Percentiles rank a stretch among this genome's conserved stretches.
phyloP scores from a whole-genome alignment of 2,329 filamentous ascomycete genomes.

The Coniochaeta sp. region DNA sequence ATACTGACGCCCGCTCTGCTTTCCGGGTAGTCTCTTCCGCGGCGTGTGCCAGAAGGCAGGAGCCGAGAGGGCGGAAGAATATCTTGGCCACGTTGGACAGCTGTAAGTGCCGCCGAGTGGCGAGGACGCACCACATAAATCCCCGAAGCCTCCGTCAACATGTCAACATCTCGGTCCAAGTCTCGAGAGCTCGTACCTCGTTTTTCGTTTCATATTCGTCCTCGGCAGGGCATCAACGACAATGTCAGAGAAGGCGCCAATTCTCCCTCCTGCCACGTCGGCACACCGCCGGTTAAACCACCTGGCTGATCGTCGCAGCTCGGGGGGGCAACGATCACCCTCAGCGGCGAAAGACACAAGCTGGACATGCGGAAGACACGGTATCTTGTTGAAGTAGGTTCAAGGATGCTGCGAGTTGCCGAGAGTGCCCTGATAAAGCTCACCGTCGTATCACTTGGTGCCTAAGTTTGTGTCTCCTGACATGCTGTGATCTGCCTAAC shows the following conservation, averaged over 20 bases:
- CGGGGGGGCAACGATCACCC: background rate
- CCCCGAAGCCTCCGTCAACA: background rate
- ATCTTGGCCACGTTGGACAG: background rate
- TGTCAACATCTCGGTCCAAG: background rate
- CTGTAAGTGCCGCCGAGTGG: background rate
- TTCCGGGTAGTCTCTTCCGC: background rate
- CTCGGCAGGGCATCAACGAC: background rate
- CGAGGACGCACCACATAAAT: background rate
- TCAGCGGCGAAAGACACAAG: background rate
- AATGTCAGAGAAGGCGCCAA: background rate
- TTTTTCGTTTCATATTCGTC: background rate
- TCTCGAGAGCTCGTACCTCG: background rate
- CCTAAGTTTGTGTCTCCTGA: background rate
- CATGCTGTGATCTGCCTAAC: background rate
- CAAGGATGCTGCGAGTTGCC: background rate
- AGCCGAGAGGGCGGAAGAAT: background rate
- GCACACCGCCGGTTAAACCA: background rate
- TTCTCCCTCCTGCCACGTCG: background rate
- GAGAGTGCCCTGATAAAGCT: background rate
- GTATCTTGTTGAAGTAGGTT: background rate
- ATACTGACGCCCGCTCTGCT: background rate
- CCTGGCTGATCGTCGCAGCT: background rate
- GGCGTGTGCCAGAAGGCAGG: background rate
- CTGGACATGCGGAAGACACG: background rate
- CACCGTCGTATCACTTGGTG: background rate